Base-by-base conservation (phyloP, 1,284 basidiomycete genomes). In the Ceratobasidium theobromae region DNA sequence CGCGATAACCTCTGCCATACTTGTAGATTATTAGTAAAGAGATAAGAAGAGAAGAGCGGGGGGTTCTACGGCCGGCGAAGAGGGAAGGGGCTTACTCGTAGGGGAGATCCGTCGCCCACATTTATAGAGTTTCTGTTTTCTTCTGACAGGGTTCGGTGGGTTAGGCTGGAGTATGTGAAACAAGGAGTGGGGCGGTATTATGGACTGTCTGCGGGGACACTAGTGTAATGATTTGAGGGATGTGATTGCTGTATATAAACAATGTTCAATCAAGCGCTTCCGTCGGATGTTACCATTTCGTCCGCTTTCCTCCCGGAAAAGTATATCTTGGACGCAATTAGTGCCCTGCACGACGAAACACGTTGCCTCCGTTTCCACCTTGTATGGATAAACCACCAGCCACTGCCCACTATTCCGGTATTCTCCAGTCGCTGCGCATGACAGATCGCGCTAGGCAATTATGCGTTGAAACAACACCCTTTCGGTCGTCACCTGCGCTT, bases 161-260 rank as follows among this genome's bases (percentile, higher is more conserved):
- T 33, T 64, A 64, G 46, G 54, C 55, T 43, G 28, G 55, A 33
- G 55, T 58, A 46, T 43, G 21, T 62, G 57, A 62, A 62, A 62
- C 57, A 62, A 41, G 55, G 57, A 46, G 55, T 58, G 55, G 55
- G 55, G 55, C 41, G 25, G 35, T 62, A 62, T 62, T 62, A 62
- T 62, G 57, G 46, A 32, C 9, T 62, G 57, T 62, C 46, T 45
- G 57, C 46, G 57, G 46, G 18, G 49, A 48, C 32, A 62, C 57
- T 62, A 62, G 55, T 35, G 43, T 48, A 48, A 25, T 23, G 45
- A 62, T 51, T 62, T 62, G 57, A 62, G 57, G 57, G 57, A 62
- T 60, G 16, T 38, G 35, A 38, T 58, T 49, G 9, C 45, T 32
- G 40, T 51, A 38, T 62, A 62, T 62, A 62, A 38, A 49, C 55